Conservation (phyloP, 352 stramenopile genomes). For the Phytophthora boehmeriae region DNA sequence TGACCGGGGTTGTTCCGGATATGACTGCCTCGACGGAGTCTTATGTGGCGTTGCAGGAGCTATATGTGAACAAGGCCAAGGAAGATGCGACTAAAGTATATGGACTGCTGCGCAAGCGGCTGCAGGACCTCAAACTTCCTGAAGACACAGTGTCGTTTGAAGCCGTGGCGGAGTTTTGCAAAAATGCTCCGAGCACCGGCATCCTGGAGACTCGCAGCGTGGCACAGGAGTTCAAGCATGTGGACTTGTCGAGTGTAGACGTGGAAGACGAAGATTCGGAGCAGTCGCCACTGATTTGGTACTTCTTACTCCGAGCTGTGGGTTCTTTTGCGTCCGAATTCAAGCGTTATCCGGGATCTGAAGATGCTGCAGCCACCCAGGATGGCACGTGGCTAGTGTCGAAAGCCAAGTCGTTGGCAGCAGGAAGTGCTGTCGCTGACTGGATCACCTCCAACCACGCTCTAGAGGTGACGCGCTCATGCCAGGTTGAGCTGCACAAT, state of each 20-base stretch:
- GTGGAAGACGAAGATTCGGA: slow-evolving; percentile 79
- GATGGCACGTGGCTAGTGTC: slow-evolving; percentile 70
- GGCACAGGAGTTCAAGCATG: slow-evolving; percentile 78
- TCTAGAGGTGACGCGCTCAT: slow-evolving; percentile 92
- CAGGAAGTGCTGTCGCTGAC: slow-evolving; percentile 34
- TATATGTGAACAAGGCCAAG: slow-evolving; percentile 93
- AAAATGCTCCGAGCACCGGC: slow-evolving; percentile 91
- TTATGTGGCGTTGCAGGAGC: slow-evolving; percentile 94
- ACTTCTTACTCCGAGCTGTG: slow-evolving; percentile 91
- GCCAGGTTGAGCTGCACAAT: slow-evolving; percentile 93
- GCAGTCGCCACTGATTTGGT: slow-evolving; percentile 96
- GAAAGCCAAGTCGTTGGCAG: slow-evolving; percentile 49
- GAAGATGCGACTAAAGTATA: slow-evolving; percentile 59
- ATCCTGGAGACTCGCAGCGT: slow-evolving; percentile 84
- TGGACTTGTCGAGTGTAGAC: slow-evolving; percentile 70
- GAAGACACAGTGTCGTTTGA: slow-evolving; percentile 57
- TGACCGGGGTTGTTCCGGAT: slow-evolving; percentile 95
- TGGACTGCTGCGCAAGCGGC: slow-evolving; percentile 37
- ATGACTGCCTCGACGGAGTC: slow-evolving; percentile 96
- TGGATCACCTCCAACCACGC: slow-evolving; percentile 82
- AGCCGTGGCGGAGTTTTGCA: slow-evolving; percentile 91
- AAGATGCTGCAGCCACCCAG: slow-evolving; percentile 53
- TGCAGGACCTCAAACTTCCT: slow-evolving; percentile 34
- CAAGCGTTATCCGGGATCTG: slow-evolving; percentile 83
- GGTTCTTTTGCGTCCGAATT: slow-evolving; percentile 52